These are phyloP conservation scores for Gossypium ekmanianum DNA, from an alignment of 345 rosid genomes.

Conservation along the genomic window DNA sequence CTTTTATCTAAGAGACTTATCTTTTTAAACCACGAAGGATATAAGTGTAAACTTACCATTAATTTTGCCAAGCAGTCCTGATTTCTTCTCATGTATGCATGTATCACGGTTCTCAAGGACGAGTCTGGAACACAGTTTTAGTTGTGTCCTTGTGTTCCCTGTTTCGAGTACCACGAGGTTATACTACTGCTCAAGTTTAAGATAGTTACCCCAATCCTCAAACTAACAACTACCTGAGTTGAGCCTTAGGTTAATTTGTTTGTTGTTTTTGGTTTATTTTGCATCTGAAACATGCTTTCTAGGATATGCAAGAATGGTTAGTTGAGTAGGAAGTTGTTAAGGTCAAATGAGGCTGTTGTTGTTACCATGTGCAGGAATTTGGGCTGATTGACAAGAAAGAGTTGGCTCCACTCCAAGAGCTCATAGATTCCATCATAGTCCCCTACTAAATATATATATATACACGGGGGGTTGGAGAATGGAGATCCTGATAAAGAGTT, in stretches of 20 bases:
- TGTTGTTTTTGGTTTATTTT: neutral
- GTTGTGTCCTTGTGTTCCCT: neutral
- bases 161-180: neutral
- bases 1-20: too few relatives aligned
- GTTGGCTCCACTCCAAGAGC: constrained; percentile 95
- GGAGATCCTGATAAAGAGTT: constrained; percentile 10
- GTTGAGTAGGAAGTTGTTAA: neutral
- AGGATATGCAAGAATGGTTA: neutral
- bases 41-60: neutral
- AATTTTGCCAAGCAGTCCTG: neutral
- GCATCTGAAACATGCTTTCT: neutral
- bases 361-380: constrained; percentile 62
- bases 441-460: constrained; percentile 46
- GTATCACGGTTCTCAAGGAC: neutral
- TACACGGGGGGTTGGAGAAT: neutral
- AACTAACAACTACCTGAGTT: neutral
- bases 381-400: constrained; percentile 96
- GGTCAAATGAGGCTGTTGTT: neutral
- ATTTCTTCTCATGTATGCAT: neutral
- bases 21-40: too few relatives aligned
- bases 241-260: neutral
- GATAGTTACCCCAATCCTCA: neutral
- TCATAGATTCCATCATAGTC: constrained; percentile 78
- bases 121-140: neutral
- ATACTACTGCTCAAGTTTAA: too few relatives aligned